Conservation (phyloP, 2,329 filamentous ascomycete genomes). For the Paecilomyces formosus region DNA sequence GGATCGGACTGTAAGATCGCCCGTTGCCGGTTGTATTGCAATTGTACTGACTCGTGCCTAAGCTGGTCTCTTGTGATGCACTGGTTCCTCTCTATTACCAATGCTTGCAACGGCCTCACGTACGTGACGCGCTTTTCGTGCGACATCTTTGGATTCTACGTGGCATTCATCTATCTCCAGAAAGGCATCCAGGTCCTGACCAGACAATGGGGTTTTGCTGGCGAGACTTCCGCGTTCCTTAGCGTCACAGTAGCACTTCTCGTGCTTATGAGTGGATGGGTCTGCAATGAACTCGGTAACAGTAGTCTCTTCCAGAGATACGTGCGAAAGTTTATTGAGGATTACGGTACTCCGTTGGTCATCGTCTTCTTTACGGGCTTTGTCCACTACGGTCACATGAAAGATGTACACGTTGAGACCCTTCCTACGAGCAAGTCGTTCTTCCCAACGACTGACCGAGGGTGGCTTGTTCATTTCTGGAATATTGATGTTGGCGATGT, state of each 20-base stretch:
- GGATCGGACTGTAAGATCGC: constrained; percentile 67
- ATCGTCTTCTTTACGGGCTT: constrained; percentile 87
- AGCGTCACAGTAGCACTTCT: constrained; percentile 69
- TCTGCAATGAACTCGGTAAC: constrained; percentile 63
- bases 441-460: constrained; percentile 63
- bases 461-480: constrained; percentile 80
- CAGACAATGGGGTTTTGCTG: constrained; percentile 57
- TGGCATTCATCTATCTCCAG: constrained; percentile 84
- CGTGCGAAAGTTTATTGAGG: constrained; percentile 74
- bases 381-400: constrained; percentile 78
- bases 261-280: constrained; percentile 69
- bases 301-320: constrained; percentile 67
- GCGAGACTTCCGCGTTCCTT: constrained; percentile 62
- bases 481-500: constrained; percentile 63
- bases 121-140: constrained; percentile 89
- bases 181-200: constrained; percentile 83
- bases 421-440: constrained; percentile 73
- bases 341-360: constrained; percentile 78
- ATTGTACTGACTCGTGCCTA: background rate
- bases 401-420: constrained; percentile 58
- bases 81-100: constrained; percentile 74
- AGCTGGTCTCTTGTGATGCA: constrained; percentile 81
- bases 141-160: constrained; percentile 91
- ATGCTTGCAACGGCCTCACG: constrained; percentile 79
- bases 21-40: background rate